These are phyloP conservation scores for Crithidia expoeki DNA, from an alignment of 208 protist genomes.

Conservation along the genomic window DNA sequence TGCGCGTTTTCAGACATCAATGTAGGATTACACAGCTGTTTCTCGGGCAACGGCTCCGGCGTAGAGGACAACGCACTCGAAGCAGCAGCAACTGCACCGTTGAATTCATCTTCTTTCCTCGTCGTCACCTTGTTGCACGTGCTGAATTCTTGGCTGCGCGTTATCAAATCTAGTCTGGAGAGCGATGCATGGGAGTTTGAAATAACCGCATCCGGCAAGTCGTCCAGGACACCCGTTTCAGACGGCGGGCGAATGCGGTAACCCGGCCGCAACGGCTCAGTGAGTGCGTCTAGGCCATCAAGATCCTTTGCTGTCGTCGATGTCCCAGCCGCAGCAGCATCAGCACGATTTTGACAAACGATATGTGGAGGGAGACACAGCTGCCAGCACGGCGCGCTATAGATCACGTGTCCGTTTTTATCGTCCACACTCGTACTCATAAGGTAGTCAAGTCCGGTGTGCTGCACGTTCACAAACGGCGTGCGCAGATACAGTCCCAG, in stretches of 20 bases:
- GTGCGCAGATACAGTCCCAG: slow-evolving; percentile 60
- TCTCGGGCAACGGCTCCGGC: too few species aligned
- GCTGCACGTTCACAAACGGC: slow-evolving; percentile 29
- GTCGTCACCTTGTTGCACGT: too few species aligned
- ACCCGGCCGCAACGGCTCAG: neutral
- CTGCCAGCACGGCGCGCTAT: neutral
- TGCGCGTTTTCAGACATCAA: too few species aligned
- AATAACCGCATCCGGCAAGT: neutral
- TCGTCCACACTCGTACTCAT: neutral
- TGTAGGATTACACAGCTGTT: too few species aligned
- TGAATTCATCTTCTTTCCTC: too few species aligned
- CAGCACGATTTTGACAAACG: neutral
- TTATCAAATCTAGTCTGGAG: too few species aligned
- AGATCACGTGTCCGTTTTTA: neutral
- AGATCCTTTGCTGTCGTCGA: neutral
- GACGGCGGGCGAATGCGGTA: slow-evolving; percentile 17
- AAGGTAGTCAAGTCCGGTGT: neutral
- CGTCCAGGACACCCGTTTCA: neutral
- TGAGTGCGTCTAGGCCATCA: slow-evolving; percentile 19
- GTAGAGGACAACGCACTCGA: too few species aligned
- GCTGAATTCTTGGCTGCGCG: too few species aligned
- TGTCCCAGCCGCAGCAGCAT: neutral
- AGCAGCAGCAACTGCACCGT: too few species aligned
- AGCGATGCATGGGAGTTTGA: too few species aligned
- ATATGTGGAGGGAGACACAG: slow-evolving; percentile 3